Evolutionary conservation across 495 filamentous ascomycete genomes (phyloP), one percentile per base, ranked within the genome.

Genomic region (Penicillium atrosanguineum): DNA sequence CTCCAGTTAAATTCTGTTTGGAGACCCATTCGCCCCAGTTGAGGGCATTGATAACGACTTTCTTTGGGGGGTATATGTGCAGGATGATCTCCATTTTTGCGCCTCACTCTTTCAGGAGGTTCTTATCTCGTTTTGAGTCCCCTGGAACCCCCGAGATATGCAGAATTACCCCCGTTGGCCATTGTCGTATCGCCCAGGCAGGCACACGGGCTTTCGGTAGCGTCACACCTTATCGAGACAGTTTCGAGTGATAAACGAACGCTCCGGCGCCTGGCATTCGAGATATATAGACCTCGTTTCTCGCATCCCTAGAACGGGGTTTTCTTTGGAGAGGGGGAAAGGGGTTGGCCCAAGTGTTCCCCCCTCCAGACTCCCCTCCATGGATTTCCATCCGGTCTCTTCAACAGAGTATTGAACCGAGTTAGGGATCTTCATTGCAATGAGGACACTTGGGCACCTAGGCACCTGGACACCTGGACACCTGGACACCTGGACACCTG

Each of bases 151-250:
- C 38, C 16, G 38, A 44, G 42, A 44, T 44, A 44, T 26, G 20
- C 42, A 44, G 21, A 44, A 16, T 26, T 26, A 26, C 26, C 42
- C 38, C 38, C 6, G 38, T 44, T 25, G 26, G 14, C 44, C 44
- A 9, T 44, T 8, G 29, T 46, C 50, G 44, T 53, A 58, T 52
- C 59, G 23, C 34, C 44, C 51, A 48, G 44, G 50, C 52, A 51
- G 44, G 18, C 9, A 41, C 29, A 41, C 19, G 18, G 43, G 18
- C 23, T 23, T 26, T 19, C 26, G 26, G 43, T 52, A 49, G 55
- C 51, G 56, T 62, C 55, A 59, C 51, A 34, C 43, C 57, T 63
- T 63, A 63, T 63, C 60, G 46, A 63, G 44, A 54, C 45, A 4
- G 44, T 39, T 18, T 44, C 39, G 59, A 48, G 40, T 52, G 55